Conservation (phyloP, 1,139 yeast genomes). For the Geotrichum klebahnii region DNA sequence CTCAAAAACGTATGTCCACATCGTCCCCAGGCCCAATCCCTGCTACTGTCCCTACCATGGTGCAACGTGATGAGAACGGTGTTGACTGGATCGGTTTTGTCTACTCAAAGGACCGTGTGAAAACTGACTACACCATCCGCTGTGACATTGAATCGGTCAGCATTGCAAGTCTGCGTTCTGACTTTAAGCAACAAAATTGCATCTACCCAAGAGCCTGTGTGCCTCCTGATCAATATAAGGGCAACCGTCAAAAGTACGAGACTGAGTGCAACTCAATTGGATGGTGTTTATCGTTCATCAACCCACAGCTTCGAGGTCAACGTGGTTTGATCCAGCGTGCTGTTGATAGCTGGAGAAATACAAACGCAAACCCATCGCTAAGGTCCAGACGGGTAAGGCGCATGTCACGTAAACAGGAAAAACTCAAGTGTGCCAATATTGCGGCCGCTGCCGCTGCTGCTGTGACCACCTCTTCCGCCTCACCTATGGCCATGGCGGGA, state of each 20-base stretch:
- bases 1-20: no score
- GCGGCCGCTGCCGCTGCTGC: constrained; percentile 1
- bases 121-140: constrained; percentile 36
- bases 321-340: constrained; percentile 50
- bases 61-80: constrained; percentile 35
- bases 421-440: constrained; percentile 1
- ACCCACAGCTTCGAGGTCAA: constrained; percentile 42
- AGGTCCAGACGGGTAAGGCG: constrained; percentile 44
- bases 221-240: constrained; percentile 42
- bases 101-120: constrained; percentile 37
- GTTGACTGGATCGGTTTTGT: constrained; percentile 40
- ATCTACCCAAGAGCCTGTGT: constrained; percentile 47
- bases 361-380: constrained; percentile 42
- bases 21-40: no score
- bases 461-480: neutral
- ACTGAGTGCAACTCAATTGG: constrained; percentile 47
- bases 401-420: constrained; percentile 21
- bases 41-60: constrained; percentile 29
- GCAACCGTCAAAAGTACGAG: constrained; percentile 46
- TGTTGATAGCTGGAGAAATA: constrained; percentile 49
- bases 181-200: constrained; percentile 43
- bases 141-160: constrained; percentile 39
- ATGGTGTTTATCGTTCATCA: constrained; percentile 44
- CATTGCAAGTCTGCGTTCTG: constrained; percentile 23
- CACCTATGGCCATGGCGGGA: neutral